Evolutionary conservation across 371 early-diverging fungal species (phyloP).

Genomic region (Mortierella sp.): DNA sequence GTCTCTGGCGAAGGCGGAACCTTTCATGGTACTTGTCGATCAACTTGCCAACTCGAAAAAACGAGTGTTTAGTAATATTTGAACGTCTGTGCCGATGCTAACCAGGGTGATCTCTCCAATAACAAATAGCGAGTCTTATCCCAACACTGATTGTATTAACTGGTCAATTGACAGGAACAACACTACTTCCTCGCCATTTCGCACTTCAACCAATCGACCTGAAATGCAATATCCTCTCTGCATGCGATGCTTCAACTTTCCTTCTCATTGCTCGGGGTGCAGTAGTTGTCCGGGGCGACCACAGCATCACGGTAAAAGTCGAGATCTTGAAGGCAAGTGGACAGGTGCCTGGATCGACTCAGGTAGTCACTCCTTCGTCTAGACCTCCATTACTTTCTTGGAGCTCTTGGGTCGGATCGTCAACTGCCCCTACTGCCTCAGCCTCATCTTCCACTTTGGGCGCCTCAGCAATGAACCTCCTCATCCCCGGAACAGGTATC

Average conservation of each 20-base stretch:
- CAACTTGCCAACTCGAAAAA: not conserved
- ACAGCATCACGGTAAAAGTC: constrained; percentile 47
- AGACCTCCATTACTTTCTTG: constrained; percentile 21
- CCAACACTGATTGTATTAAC: constrained; percentile 48
- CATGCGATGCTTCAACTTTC: constrained; percentile 40
- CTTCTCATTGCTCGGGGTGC: constrained; percentile 43
- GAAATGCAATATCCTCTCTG: constrained; percentile 53
- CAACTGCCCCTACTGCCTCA: not conserved
- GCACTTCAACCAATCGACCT: constrained; percentile 51
- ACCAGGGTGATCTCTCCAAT: not conserved
- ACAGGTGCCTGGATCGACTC: constrained; percentile 29
- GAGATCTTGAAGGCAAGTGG: constrained; percentile 46
- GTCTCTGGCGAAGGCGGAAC: constrained; percentile 49
- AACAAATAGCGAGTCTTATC: constrained; percentile 32
- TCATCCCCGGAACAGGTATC: constrained; percentile 51
- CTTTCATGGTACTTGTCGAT: constrained; percentile 30
- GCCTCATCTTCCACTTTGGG: constrained; percentile 3
- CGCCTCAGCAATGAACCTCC: constrained; percentile 8
- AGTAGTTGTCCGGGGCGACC: constrained; percentile 49
- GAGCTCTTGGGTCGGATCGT: constrained; percentile 23
- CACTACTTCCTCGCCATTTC: constrained; percentile 44
- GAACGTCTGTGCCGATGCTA: not conserved
- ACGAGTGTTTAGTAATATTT: not conserved
- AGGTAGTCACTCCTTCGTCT: constrained; percentile 14
- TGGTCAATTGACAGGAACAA: constrained; percentile 48